A percentile compares a stretch with the other conserved stretches of the same genome.
phyloP scores from a whole-genome alignment of 805 yeast genomes.

The Kockiozyma suomiensis region DNA sequence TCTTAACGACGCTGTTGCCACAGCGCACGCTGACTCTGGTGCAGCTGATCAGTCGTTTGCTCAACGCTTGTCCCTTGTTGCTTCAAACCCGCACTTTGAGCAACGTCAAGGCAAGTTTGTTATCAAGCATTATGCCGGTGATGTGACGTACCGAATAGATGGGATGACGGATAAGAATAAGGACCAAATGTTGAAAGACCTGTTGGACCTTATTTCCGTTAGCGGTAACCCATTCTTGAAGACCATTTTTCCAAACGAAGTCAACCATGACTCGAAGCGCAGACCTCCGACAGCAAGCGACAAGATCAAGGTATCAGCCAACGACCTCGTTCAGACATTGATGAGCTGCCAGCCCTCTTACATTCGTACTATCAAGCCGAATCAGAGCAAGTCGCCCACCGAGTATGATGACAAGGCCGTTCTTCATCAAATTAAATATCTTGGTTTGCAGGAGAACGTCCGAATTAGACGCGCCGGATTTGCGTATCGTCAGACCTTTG shows the following conservation, averaged over 20 bases:
- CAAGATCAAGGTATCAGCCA: slow-evolving; percentile 89
- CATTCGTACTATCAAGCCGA: slow-evolving; percentile 96
- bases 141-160: slow-evolving; percentile 85
- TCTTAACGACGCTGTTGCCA: slow-evolving; percentile 93
- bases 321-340: slow-evolving; percentile 81
- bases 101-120: slow-evolving; percentile 83
- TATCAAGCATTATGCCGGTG: slow-evolving; percentile 97
- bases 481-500: slow-evolving; percentile 95
- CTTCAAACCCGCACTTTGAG: slow-evolving; percentile 84
- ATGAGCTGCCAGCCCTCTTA: slow-evolving; percentile 93
- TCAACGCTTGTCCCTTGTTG: slow-evolving; percentile 83
- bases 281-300: slow-evolving; percentile 97
- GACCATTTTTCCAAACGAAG: slow-evolving; percentile 62
- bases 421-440: slow-evolving; percentile 90
- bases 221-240: slow-evolving; percentile 67
- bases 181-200: slow-evolving; percentile 87
- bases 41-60: slow-evolving; percentile 98
- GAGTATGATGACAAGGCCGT: slow-evolving; percentile 90
- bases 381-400: slow-evolving; percentile 85
- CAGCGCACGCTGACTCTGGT: slow-evolving; percentile 95
- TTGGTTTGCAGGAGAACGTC: slow-evolving; percentile 95
- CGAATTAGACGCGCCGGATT: slow-evolving; percentile 98
- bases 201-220: slow-evolving; percentile 74
- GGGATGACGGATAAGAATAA: slow-evolving; percentile 97
- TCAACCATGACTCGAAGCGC: slow-evolving; percentile 68